Percentiles rank a stretch among this genome's conserved stretches.
phyloP scores from a whole-genome alignment of 2,329 filamentous ascomycete genomes.

The Cryphonectria radicalis region DNA sequence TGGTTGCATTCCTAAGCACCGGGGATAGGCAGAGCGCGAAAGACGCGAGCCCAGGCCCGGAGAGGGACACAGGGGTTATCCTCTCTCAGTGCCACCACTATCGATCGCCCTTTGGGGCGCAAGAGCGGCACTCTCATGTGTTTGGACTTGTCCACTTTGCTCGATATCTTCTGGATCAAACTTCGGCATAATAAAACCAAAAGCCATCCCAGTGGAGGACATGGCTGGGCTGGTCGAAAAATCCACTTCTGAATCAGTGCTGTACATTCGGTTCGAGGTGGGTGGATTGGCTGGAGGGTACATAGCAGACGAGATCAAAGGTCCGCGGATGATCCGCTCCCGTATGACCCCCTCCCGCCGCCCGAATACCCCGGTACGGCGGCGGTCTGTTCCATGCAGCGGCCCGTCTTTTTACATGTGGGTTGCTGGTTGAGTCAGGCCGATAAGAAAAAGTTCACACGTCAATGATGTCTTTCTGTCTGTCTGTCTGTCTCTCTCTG shows the following conservation, averaged over 20 bases:
- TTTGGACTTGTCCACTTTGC: neutral
- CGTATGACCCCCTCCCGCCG: neutral
- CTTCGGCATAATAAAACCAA: neutral
- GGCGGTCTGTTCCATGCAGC: neutral
- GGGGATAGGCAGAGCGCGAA: conserved; percentile 6
- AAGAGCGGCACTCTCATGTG: too few relatives aligned
- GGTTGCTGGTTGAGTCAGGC: neutral
- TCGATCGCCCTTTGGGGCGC: neutral
- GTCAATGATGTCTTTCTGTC: neutral
- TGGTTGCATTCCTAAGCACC: conserved; percentile 5
- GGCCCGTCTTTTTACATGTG: neutral
- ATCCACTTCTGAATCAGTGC: too few relatives aligned
- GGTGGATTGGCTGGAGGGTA: neutral
- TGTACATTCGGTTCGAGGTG: neutral
- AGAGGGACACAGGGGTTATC: neutral
- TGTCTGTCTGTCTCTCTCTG: neutral
- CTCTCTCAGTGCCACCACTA: neutral
- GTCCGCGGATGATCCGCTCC: conserved; percentile 1
- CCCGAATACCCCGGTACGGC: neutral
- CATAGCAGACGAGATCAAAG: too few relatives aligned
- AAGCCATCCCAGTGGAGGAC: neutral
- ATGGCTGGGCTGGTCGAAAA: neutral
- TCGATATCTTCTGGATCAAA: neutral
- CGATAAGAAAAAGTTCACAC: neutral
- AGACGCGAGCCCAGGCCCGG: neutral